phyloP scores from a whole-genome alignment of 2,329 filamentous ascomycete genomes.

The Paraphaeosphaeria minitans region DNA sequence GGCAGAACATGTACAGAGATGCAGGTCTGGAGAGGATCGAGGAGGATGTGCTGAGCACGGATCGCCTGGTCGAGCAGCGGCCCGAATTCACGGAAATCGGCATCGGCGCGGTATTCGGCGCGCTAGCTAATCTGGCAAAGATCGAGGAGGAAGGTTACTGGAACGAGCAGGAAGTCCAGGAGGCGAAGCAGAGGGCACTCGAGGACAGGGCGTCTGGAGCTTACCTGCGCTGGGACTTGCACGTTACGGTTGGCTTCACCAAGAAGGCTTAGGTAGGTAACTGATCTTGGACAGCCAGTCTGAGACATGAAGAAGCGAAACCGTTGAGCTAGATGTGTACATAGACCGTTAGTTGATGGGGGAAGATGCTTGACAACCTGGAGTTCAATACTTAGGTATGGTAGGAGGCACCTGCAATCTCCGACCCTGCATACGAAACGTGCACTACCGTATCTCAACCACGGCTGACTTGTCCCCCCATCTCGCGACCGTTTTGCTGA shows the following conservation, averaged over 20 bases:
- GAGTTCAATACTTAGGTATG: no score
- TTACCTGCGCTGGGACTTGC: conserved; percentile 39
- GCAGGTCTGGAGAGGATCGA: conserved; percentile 26
- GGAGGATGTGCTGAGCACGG: conserved; percentile 35
- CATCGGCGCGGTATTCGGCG: conserved; percentile 33
- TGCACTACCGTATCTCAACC: not conserved
- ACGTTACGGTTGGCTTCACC: conserved; percentile 35
- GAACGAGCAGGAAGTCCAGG: conserved; percentile 26
- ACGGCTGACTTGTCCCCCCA: not conserved
- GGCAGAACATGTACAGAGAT: conserved; percentile 20
- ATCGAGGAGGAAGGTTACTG: conserved; percentile 29
- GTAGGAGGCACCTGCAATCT: no score
- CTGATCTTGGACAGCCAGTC: not conserved
- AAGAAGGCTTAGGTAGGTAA: no score
- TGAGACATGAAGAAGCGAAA: no score
- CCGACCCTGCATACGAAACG: not conserved
- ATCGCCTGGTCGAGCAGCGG: conserved; percentile 30
- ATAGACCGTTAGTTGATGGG: not conserved
- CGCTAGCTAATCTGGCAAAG: conserved; percentile 32
- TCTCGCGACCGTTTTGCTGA: not conserved
- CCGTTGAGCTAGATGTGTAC: not conserved
- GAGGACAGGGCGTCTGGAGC: conserved; percentile 31
- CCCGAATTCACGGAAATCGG: conserved; percentile 35
- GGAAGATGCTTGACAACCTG: not conserved
- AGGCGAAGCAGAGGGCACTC: conserved; percentile 22